phyloP scores from a whole-genome alignment of 768 basidiomycete genomes.

The Kwoniella dejecticola region DNA sequence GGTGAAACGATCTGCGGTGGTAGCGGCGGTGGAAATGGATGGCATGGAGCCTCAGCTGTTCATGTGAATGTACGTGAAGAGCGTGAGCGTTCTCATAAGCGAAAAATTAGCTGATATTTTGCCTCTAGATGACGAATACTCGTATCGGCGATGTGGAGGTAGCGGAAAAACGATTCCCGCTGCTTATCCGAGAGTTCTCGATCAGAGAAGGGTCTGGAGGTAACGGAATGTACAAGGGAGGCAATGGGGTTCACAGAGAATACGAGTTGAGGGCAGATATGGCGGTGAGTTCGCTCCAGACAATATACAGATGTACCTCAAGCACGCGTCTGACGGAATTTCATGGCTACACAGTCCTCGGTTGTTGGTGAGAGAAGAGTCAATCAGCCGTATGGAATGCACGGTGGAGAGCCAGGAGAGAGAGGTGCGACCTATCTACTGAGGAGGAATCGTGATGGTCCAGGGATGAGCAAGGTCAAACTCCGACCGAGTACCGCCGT shows the following conservation, averaged over 20 bases:
- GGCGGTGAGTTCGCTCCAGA: background rate
- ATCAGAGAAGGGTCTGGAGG: slow-evolving; percentile 37
- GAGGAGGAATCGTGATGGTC: slow-evolving; percentile 1
- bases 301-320: no score
- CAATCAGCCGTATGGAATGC: slow-evolving; percentile 42
- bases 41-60: slow-evolving; percentile 37
- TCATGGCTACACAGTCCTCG: slow-evolving; percentile 24
- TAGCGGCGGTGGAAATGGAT: slow-evolving; percentile 41
- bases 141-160: slow-evolving; percentile 44
- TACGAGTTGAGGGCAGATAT: slow-evolving; percentile 21
- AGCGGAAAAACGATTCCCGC: slow-evolving; percentile 37
- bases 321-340: no score
- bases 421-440: slow-evolving; percentile 9
- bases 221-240: slow-evolving; percentile 34
- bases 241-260: slow-evolving; percentile 35
- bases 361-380: slow-evolving; percentile 41
- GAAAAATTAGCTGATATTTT: background rate
- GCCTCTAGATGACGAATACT: slow-evolving; percentile 31
- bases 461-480: slow-evolving; percentile 5
- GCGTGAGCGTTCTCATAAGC: background rate
- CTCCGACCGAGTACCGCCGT: slow-evolving; percentile 7
- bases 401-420: slow-evolving; percentile 58
- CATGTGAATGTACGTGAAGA: slow-evolving; percentile 18
- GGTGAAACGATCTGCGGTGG: slow-evolving; percentile 63
- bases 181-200: slow-evolving; percentile 41